phyloP scores from a whole-genome alignment of 2,329 filamentous ascomycete species.

The Didymella arachidicola region DNA sequence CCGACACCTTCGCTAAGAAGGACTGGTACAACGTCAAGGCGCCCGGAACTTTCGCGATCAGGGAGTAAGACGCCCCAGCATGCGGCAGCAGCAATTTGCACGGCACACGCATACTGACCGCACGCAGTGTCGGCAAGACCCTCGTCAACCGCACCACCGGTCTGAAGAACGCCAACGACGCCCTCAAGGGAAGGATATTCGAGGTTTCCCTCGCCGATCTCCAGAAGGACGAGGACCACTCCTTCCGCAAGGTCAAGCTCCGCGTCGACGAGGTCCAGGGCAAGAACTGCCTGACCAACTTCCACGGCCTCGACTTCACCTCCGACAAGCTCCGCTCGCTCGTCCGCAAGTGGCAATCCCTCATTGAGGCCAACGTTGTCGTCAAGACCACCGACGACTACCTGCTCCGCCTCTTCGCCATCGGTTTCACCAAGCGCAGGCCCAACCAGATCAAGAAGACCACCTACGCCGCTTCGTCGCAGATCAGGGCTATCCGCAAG shows the following conservation, averaged over 20 bases:
- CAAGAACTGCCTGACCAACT: slow-evolving; percentile 99
- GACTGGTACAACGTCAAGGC: slow-evolving; percentile 99
- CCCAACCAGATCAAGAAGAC: slow-evolving; percentile 99
- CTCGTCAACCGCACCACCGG: slow-evolving; percentile 99
- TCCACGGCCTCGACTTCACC: slow-evolving; percentile 99
- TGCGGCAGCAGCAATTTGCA: slow-evolving; percentile 28
- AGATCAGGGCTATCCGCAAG: slow-evolving; percentile 97
- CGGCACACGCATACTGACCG: slow-evolving; percentile 20
- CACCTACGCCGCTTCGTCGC: slow-evolving; percentile 95
- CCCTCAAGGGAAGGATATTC: slow-evolving; percentile 97
- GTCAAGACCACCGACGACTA: slow-evolving; percentile 99
- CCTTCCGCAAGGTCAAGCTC: slow-evolving; percentile 99
- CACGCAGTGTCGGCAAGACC: slow-evolving; percentile 93
- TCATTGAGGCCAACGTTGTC: slow-evolving; percentile 99
- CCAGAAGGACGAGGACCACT: slow-evolving; percentile 99
- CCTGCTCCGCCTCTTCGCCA: slow-evolving; percentile 98
- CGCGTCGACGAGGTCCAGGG: slow-evolving; percentile 98
- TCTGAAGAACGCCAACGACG: slow-evolving; percentile 99
- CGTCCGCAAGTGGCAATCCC: slow-evolving; percentile 98
- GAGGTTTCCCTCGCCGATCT: slow-evolving; percentile 99
- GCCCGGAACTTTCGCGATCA: slow-evolving; percentile 90
- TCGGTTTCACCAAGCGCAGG: slow-evolving; percentile 98
- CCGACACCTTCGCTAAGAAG: slow-evolving; percentile 98
- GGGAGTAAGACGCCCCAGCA: slow-evolving; percentile 76
- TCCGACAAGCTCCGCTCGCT: slow-evolving; percentile 99